Percentiles rank a stretch among this genome's conserved stretches.
phyloP scores from a whole-genome alignment of 2,329 filamentous ascomycete genomes.

The Bretziella fagacearum region DNA sequence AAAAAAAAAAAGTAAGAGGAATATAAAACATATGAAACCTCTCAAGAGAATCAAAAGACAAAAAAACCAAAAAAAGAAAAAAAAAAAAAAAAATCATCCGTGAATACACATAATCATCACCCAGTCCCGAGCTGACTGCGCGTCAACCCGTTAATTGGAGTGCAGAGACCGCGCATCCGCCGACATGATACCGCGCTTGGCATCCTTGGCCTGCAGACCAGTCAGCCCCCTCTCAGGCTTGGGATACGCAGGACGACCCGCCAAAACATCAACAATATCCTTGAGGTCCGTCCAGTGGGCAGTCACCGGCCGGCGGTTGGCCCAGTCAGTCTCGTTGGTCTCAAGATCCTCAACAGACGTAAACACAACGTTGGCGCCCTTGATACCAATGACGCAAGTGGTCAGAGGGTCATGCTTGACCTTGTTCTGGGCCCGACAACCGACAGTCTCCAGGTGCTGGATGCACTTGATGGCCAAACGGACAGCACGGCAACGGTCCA shows the following conservation, averaged over 20 bases:
- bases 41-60: conserved; percentile 1
- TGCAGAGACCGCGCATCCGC: conserved; percentile 10
- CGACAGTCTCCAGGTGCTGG: conserved; percentile 70
- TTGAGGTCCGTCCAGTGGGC: conserved; percentile 77
- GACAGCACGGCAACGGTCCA: conserved; percentile 88
- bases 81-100: conserved; percentile 2
- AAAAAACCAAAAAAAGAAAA: conserved; percentile 2
- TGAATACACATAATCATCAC: neutral
- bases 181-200: conserved; percentile 32
- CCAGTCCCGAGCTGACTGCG: neutral
- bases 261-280: conserved; percentile 67
- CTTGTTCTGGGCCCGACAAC: conserved; percentile 44
- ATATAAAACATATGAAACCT: neutral
- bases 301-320: conserved; percentile 63
- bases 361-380: conserved; percentile 80
- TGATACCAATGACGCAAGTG: conserved; percentile 75
- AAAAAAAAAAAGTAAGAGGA: neutral
- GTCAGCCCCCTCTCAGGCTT: conserved; percentile 32
- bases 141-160: conserved; percentile 8
- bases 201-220: conserved; percentile 41
- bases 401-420: conserved; percentile 60
- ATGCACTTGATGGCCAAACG: conserved; percentile 88
- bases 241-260: conserved; percentile 45
- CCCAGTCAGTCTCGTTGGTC: conserved; percentile 79
- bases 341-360: conserved; percentile 67